Conservation (phyloP, 441 rosid genomes). For the Biscutella auriculata region DNA sequence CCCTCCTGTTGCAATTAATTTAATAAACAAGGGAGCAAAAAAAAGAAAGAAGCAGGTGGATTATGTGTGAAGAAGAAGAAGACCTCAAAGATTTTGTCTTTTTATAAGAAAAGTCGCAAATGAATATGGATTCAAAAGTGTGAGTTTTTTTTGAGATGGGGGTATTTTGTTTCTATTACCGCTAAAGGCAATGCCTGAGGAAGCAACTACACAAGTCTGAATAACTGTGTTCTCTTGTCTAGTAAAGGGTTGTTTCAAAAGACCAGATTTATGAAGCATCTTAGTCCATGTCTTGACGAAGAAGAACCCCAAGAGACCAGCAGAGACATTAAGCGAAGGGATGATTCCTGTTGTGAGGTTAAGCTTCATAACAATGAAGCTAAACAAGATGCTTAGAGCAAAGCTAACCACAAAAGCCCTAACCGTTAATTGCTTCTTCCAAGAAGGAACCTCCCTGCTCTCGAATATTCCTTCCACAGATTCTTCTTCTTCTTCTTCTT, state of each 20-base stretch:
- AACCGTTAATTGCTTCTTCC: conserved; percentile 53
- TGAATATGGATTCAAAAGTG: not conserved
- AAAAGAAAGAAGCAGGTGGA: not conserved
- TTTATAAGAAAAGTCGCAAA: not conserved
- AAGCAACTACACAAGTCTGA: conserved; percentile 79
- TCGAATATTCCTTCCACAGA: conserved; percentile 52
- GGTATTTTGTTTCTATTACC: conserved; percentile 27
- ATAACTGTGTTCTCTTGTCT: conserved; percentile 82
- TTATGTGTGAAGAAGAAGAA: conserved; percentile 8
- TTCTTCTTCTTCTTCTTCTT: conserved; percentile 11
- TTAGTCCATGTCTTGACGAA: conserved; percentile 47
- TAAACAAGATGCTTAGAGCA: conserved; percentile 50
- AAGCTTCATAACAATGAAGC: conserved; percentile 75
- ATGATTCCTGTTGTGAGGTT: conserved; percentile 86
- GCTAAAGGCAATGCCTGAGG: conserved; percentile 90
- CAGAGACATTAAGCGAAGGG: conserved; percentile 79
- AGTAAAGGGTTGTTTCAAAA: conserved; percentile 61
- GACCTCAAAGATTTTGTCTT: conserved; percentile 3
- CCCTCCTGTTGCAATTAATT: conserved; percentile 39
- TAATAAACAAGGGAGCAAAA: not conserved
- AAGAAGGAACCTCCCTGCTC: conserved; percentile 41
- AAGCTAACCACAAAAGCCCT: conserved; percentile 56
- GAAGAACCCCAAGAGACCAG: conserved; percentile 71
- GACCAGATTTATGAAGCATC: conserved; percentile 33
- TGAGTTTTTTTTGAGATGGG: not conserved